Base-by-base conservation (phyloP, 1,284 basidiomycete genomes). In the Puccinia polysora region DNA sequence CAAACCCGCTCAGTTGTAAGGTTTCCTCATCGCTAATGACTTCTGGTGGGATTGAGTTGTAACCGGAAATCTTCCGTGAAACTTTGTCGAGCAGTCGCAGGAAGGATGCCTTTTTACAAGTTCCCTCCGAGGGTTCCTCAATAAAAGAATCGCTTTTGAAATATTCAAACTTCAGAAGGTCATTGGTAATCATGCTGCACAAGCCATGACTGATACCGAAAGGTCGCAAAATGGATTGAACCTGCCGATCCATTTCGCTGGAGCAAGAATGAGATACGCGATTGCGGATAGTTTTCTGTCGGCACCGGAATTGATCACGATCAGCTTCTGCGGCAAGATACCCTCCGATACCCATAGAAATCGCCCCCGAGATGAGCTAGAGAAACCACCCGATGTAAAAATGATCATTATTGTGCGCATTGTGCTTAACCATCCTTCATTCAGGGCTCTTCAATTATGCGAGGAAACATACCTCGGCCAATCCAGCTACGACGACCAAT, bases 311-410 rank as follows among this genome's bases (percentile, higher is more conserved):
- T 68, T 95, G 90, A 80, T 97, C 92, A 63, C 92, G 86, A 81
- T 98, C 95, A 45, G 94, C 89, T 80, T 97, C 91, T 0, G 93
- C 92, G 1, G 92, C 92, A 70, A 98, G 88, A 84, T 95, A 97
- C 30, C 95, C 94, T 71, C 95, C 95, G 59, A 97, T 89, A 74
- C 94, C 94, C 95, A 97, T 98, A 15, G 82, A 83, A 74, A 97
- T 90, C 7, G 92, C 89, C n/a, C 93, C 93, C 1, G 92, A 91
- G 74, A 93, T 90, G 75, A 95, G 87, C 70, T 78, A 75, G 14
- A 76, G 75, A 20, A 77, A 1, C 75, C 25, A 49, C 15, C 30
- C 50, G 45, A 52, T 30, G n/a, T 28, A 15, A 47, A 73, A 40
- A 53, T 18, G 20, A 12, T 20, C 20, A 71, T 38, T 43, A 34